phyloP scores from a whole-genome alignment of 2,329 filamentous ascomycete genomes.

The Scytalidium lignicola region DNA sequence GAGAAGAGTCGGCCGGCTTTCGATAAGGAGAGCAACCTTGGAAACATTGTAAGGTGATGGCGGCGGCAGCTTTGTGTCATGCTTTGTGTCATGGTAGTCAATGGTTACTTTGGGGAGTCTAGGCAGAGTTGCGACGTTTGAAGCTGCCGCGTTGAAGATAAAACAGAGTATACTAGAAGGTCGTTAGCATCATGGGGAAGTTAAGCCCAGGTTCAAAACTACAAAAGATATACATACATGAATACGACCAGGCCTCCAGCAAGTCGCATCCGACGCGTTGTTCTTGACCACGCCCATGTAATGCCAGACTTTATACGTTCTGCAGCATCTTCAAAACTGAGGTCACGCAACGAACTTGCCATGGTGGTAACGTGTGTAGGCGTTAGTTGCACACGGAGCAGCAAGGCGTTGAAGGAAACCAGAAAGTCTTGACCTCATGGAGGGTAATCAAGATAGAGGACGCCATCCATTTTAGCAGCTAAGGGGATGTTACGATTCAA shows the following conservation, averaged over 20 bases:
- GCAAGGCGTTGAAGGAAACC: too few species aligned
- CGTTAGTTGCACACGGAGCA: not conserved
- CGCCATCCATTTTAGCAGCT: too few species aligned
- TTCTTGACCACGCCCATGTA: slow-evolving; percentile 22
- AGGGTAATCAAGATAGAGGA: too few species aligned
- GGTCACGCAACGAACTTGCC: slow-evolving; percentile 8
- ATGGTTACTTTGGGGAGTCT: slow-evolving; percentile 17
- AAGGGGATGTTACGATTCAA: too few species aligned
- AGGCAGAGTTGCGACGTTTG: slow-evolving; percentile 5
- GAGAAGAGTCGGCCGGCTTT: slow-evolving; percentile 43
- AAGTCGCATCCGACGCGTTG: slow-evolving; percentile 23
- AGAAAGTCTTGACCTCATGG: too few species aligned
- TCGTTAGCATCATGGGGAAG: slow-evolving; percentile 1
- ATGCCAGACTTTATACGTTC: slow-evolving; percentile 15
- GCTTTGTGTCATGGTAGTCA: slow-evolving; percentile 18
- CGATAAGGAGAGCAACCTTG: slow-evolving; percentile 48
- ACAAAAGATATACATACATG: slow-evolving; percentile 14
- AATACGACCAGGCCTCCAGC: slow-evolving; percentile 19
- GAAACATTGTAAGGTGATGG: slow-evolving; percentile 18
- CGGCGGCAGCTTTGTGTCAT: not conserved
- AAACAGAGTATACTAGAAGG: slow-evolving; percentile 11
- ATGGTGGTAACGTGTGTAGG: not conserved
- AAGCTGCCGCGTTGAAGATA: slow-evolving; percentile 15
- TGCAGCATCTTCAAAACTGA: slow-evolving; percentile 26
- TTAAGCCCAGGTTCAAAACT: not conserved